phyloP scores from a whole-genome alignment of 306 rosid genomes.

The Boehmeria nivea region DNA sequence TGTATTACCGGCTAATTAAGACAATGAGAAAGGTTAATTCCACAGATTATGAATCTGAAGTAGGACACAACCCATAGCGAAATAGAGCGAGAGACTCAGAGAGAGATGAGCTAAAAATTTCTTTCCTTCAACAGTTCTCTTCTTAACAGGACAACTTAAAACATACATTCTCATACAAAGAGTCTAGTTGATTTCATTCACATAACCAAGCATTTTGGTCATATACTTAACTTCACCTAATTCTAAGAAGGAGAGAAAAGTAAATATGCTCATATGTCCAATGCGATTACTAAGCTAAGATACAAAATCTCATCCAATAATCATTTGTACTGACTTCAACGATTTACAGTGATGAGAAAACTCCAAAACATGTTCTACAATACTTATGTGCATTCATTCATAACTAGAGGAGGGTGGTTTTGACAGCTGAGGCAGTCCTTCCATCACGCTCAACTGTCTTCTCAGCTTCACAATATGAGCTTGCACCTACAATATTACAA shows the following conservation, averaged over 20 bases:
- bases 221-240: constrained; percentile 11
- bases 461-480: constrained; percentile 78
- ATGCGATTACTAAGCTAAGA: no score
- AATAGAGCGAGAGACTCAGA: no score
- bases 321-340: constrained; percentile 1
- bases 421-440: constrained; percentile 64
- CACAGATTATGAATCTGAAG: no score
- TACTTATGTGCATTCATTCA: constrained; percentile 44
- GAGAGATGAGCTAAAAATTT: no score
- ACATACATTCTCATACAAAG: no score
- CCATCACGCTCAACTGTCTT: constrained; percentile 76
- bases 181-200: no score
- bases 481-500: constrained; percentile 66
- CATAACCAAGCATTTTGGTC: not conserved
- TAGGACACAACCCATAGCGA: no score
- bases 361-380: not conserved
- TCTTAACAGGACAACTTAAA: no score
- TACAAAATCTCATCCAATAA: constrained; percentile 13
- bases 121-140: no score
- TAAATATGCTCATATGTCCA: not conserved
- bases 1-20: no score
- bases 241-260: not conserved
- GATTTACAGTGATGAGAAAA: constrained; percentile 18
- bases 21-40: no score
- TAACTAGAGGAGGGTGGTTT: constrained; percentile 66